Conservation (phyloP, 768 basidiomycete genomes). For the Boletus insuetus region DNA sequence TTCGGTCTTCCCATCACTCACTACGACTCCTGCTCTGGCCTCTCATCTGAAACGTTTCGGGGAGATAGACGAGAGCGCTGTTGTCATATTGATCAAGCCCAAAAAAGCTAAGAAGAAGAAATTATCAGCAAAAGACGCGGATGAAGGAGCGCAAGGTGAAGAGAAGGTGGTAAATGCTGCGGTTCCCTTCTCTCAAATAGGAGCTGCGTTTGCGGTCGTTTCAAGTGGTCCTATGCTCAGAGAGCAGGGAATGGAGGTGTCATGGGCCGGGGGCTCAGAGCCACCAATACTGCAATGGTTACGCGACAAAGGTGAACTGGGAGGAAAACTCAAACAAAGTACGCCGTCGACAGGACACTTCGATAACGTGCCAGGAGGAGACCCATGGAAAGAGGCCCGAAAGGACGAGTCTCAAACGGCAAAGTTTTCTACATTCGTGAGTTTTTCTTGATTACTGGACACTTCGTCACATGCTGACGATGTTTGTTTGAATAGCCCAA, state of each 20-base stretch:
- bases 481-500: conserved; percentile 15
- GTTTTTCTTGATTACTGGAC: neutral
- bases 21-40: conserved; percentile 19
- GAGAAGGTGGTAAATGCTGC: conserved; percentile 65
- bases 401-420: conserved; percentile 12
- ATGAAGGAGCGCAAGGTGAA: conserved; percentile 41
- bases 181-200: conserved; percentile 73
- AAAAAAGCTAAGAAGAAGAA: conserved; percentile 44
- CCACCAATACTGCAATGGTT: conserved; percentile 72
- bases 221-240: conserved; percentile 52
- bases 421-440: conserved; percentile 46
- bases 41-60: conserved; percentile 61
- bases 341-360: conserved; percentile 24
- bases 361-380: conserved; percentile 2
- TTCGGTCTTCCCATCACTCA: conserved; percentile 43
- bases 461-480: conserved; percentile 3
- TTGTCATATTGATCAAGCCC: conserved; percentile 67
- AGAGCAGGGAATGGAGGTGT: conserved; percentile 63
- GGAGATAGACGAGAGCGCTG: conserved; percentile 55
- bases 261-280: conserved; percentile 71
- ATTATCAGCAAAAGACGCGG: conserved; percentile 15
- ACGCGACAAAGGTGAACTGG: conserved; percentile 68
- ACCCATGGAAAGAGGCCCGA: neutral
- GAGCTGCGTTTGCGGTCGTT: conserved; percentile 74
- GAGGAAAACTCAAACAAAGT: conserved; percentile 16